Conservation (phyloP, 2,329 filamentous ascomycete species). For the Fusarium foetens region DNA sequence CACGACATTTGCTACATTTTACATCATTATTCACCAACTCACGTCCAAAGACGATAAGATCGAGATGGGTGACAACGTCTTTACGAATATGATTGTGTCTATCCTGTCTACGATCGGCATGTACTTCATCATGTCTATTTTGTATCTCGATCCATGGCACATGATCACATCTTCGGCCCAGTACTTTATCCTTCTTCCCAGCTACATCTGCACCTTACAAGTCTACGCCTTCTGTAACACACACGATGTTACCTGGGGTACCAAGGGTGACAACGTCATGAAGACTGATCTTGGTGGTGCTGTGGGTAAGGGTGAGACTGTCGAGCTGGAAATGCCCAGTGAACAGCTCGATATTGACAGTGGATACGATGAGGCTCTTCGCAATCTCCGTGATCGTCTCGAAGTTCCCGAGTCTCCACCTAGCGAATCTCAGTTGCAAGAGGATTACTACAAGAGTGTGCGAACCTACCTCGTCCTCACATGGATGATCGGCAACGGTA, state of each 20-base stretch:
- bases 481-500: constrained; percentile 93
- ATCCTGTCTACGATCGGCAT: constrained; percentile 89
- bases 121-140: constrained; percentile 95
- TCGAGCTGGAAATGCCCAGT: constrained; percentile 96
- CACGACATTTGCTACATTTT: constrained; percentile 88
- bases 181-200: constrained; percentile 92
- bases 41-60: constrained; percentile 59
- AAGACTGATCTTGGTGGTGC: constrained; percentile 92
- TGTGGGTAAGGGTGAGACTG: constrained; percentile 78
- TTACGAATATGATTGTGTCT: constrained; percentile 93
- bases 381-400: constrained; percentile 92
- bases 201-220: constrained; percentile 96
- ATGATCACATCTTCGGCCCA: constrained; percentile 93
- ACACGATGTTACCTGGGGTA: constrained; percentile 56
- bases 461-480: constrained; percentile 97
- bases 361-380: constrained; percentile 95
- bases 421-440: constrained; percentile 86
- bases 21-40: constrained; percentile 88
- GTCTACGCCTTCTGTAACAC: constrained; percentile 87
- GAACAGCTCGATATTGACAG: constrained; percentile 99
- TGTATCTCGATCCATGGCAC: constrained; percentile 99
- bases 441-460: constrained; percentile 98
- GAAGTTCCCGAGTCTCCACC: constrained; percentile 74
- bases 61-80: constrained; percentile 82
- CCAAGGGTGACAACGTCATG: constrained; percentile 96